Evolutionary conservation across 495 filamentous ascomycete genomes (phyloP).

Genomic region (Aspergillus avenaceus): DNA sequence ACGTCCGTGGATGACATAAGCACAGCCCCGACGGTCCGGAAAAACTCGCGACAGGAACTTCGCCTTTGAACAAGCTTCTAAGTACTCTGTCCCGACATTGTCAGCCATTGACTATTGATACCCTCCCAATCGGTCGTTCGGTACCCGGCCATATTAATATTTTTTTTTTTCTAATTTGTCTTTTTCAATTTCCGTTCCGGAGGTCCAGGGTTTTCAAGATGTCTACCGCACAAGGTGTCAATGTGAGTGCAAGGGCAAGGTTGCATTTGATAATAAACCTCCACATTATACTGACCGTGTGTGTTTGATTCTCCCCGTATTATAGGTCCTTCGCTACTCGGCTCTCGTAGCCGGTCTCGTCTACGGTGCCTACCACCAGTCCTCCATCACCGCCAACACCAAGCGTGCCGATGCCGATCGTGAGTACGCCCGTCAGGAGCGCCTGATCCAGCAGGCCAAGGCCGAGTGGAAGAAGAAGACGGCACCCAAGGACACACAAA

Average conservation of each 20-base stretch:
- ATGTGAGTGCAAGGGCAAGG: slow-evolving; percentile 36
- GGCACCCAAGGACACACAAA: slow-evolving; percentile 46
- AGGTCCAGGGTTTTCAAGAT: slow-evolving; percentile 34
- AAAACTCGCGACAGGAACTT: slow-evolving; percentile 52
- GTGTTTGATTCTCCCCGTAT: slow-evolving; percentile 11
- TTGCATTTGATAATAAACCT: slow-evolving; percentile 11
- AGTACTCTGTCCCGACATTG: slow-evolving; percentile 21
- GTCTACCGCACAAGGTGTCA: slow-evolving; percentile 47
- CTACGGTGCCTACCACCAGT: slow-evolving; percentile 92
- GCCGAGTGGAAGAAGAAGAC: slow-evolving; percentile 79
- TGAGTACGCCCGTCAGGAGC: slow-evolving; percentile 83
- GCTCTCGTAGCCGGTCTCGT: slow-evolving; percentile 82
- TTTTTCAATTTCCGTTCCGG: slow-evolving; percentile 22
- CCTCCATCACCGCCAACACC: slow-evolving; percentile 60
- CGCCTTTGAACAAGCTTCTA: slow-evolving; percentile 30
- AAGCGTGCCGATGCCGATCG: slow-evolving; percentile 62
- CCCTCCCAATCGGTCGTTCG: slow-evolving; percentile 31
- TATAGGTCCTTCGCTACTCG: slow-evolving; percentile 90
- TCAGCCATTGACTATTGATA: slow-evolving; percentile 42
- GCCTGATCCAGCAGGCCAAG: slow-evolving; percentile 86
- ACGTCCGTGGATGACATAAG: slow-evolving; percentile 42
- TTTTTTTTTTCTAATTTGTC: slow-evolving; percentile 12
- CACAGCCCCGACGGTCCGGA: slow-evolving; percentile 41
- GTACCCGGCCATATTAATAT: slow-evolving; percentile 23
- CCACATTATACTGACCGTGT: slow-evolving; percentile 8